Base-by-base conservation (phyloP, 2,329 filamentous ascomycete species). In the Curvularia hawaiiensis region DNA sequence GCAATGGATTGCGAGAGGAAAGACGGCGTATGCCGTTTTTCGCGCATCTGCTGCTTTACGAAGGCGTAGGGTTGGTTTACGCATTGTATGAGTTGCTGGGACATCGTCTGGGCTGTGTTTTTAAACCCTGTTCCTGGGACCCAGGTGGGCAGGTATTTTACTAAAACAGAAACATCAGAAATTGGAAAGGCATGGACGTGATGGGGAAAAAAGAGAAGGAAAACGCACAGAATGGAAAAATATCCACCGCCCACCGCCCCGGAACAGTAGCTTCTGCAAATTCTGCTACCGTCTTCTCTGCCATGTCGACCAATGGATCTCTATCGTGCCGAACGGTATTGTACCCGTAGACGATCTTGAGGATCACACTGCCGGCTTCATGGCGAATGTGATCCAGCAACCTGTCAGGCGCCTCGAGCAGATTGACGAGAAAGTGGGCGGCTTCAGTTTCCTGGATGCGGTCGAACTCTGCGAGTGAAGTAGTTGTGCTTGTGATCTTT, bases 161-260 rank as follows among this genome's bases (percentile, higher is more conserved):
- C 67, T 60, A 41, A 26, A 30, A 7, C 14, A 22, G n/a, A 31
- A 31, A 12, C 3, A 9, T 31, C 10, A 31, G 16, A 38, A 18
- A 24, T 30, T 7, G 51, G 53, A 43, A 7, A 18, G 12, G 3
- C 8, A 22, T 3, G 30, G 2, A 2, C 11, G 12, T 3, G 30
- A 2, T 2, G 11, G 12, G 14, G 16, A 11, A 18, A 2, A 8
- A 18, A 14, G 10, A 11, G 2, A 12, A 18, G 22, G 10, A 11
- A 4, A 12, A 68, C 66, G 73, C 66, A 71, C 79, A 56, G 39
- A 74, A 74, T 4, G 81, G 82, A 1, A 84, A 58, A 0, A 79
- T 66, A 53, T 84, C 81, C 4, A 84, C 80, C 8, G 76, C 59
- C 76, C 77, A 83, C 8, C 67, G 72, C 7, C 80, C 79, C 1